Evolutionary conservation across 345 rosid species (phyloP).

Genomic region (Eucalyptus leucophloia): DNA sequence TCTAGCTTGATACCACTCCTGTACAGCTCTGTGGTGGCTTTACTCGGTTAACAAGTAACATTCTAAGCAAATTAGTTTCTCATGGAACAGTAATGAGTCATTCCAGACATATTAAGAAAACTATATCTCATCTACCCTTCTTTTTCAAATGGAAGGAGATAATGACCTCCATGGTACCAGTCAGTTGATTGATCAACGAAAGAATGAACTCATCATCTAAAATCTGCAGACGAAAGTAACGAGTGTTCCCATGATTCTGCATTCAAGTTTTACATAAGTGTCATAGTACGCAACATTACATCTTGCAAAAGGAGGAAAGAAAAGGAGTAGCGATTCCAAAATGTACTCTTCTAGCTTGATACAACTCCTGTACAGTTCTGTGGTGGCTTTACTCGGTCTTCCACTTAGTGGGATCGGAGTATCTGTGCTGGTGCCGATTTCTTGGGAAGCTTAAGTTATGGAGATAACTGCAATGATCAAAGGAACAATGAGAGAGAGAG

Average conservation of each 20-base stretch:
- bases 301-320: neutral
- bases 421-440: neutral
- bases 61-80: neutral
- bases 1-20: neutral
- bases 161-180: neutral
- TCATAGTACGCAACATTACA: neutral
- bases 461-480: neutral
- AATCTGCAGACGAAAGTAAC: neutral
- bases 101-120: neutral
- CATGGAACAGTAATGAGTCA: neutral
- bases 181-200: neutral
- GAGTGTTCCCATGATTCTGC: neutral
- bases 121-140: neutral
- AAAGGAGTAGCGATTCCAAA: neutral
- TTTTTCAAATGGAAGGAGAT: neutral
- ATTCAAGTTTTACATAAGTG: neutral
- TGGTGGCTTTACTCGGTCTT: neutral
- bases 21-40: neutral
- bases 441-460: neutral
- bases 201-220: neutral
- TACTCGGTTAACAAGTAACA: neutral
- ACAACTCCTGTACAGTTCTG: neutral
- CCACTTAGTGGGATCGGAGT: neutral
- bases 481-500: neutral
- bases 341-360: neutral